A percentile compares a stretch with the other conserved stretches of the same genome.
Conservation (phyloP, 2,329 filamentous ascomycete genomes). For the Verticillium longisporum region DNA sequence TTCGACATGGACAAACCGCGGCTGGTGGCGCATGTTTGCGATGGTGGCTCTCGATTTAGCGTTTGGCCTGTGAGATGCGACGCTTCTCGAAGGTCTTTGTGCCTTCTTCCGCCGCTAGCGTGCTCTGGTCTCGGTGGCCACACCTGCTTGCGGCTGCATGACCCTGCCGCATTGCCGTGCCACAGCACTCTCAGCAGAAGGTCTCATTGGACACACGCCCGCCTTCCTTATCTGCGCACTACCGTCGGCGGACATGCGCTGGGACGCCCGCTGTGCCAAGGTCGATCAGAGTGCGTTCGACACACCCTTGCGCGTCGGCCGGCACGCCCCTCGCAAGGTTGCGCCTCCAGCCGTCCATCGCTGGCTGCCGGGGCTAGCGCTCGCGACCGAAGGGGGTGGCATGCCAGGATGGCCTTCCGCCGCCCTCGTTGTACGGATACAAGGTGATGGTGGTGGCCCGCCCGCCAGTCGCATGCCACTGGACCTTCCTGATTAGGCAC, state of each 20-base stretch:
- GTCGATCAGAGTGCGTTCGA: conserved; percentile 6
- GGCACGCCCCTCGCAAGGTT: background rate
- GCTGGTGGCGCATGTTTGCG: background rate
- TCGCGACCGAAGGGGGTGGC: background rate
- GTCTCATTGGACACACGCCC: background rate
- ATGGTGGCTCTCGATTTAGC: background rate
- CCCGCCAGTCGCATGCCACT: conserved; percentile 1
- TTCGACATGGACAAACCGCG: background rate
- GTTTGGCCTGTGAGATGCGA: background rate
- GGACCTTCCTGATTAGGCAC: conserved; percentile 11
- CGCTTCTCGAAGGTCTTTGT: background rate
- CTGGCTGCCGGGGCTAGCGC: background rate
- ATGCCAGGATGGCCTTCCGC: background rate
- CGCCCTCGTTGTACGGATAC: background rate
- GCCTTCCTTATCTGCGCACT: background rate
- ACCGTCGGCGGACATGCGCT: background rate
- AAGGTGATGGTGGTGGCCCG: background rate
- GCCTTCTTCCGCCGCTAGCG: background rate
- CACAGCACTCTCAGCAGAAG: background rate
- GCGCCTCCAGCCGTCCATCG: background rate
- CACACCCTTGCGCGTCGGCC: background rate
- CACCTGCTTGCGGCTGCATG: background rate
- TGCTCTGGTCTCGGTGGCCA: background rate
- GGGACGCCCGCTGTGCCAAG: conserved; percentile 10
- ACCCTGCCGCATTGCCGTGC: background rate